These are phyloP conservation scores for Nitzschia sp. DNA, from an alignment of 108 stramenopile species.

Conservation along the genomic window DNA sequence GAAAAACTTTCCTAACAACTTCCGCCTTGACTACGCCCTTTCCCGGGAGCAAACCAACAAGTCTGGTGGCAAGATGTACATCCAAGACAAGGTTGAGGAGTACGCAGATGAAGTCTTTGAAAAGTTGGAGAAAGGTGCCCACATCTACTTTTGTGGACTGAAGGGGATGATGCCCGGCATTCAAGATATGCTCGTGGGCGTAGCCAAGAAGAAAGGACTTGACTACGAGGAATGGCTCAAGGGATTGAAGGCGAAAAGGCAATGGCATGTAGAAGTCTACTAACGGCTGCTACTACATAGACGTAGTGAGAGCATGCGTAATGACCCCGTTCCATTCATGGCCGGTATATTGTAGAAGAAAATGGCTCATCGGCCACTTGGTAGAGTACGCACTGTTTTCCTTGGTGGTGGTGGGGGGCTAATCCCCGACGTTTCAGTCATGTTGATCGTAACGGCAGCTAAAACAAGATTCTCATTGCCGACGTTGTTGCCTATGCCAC, in stretches of 20 bases:
- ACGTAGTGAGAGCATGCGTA: too few relatives aligned
- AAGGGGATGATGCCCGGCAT: conserved; percentile 99
- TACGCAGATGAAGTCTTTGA: conserved; percentile 91
- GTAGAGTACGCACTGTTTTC: too few relatives aligned
- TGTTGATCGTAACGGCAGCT: too few relatives aligned
- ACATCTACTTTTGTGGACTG: conserved; percentile 98
- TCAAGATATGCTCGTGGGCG: conserved; percentile 90
- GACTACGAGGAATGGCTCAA: conserved; percentile 89
- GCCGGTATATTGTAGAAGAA: too few relatives aligned
- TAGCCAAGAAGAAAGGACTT: conserved; percentile 86
- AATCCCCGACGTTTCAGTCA: too few relatives aligned
- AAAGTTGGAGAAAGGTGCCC: conserved; percentile 90
- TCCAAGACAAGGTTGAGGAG: conserved; percentile 97
- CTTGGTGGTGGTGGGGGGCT: too few relatives aligned
- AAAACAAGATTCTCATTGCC: too few relatives aligned
- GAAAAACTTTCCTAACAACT: conserved; percentile 83
- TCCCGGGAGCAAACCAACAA: conserved; percentile 94
- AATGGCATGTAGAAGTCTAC: conserved; percentile 90
- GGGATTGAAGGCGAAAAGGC: conserved; percentile 81
- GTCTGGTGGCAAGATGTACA: conserved; percentile 97
- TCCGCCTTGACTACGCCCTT: conserved; percentile 94
- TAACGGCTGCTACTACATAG: too few relatives aligned
- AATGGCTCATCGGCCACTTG: too few relatives aligned
- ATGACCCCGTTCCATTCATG: too few relatives aligned
- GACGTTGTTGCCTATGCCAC: too few relatives aligned